Percentiles rank a stretch among this genome's conserved stretches.
Conservation (phyloP, 352 stramenopile species). For the Pythium volutum region DNA sequence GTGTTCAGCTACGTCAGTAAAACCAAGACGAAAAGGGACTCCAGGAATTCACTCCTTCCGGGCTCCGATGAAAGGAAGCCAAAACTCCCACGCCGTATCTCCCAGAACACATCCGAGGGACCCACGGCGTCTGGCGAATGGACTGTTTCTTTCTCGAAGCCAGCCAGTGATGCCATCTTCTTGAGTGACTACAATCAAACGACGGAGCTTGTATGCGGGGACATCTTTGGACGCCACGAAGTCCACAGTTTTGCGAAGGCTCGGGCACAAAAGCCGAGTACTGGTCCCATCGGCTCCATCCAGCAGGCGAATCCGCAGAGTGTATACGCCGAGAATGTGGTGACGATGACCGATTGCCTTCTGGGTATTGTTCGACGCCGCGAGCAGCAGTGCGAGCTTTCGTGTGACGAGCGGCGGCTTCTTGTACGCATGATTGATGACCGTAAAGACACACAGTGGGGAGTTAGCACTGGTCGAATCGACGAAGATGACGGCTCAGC, state of each 20-base stretch:
- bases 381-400: conserved; percentile 8
- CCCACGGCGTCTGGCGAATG: neutral
- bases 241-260: neutral
- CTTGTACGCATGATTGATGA: conserved; percentile 28
- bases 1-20: conserved; percentile 22
- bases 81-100: conserved; percentile 21
- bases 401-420: conserved; percentile 17
- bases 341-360: conserved; percentile 40
- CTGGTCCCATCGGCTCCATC: neutral
- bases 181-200: conserved; percentile 33
- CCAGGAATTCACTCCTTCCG: conserved; percentile 5
- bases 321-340: conserved; percentile 29
- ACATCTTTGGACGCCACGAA: conserved; percentile 26
- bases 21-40: conserved; percentile 6
- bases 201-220: conserved; percentile 22
- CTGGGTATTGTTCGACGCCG: conserved; percentile 28
- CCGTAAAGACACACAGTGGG: conserved; percentile 9
- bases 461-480: neutral
- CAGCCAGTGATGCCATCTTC: conserved; percentile 32
- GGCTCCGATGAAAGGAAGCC: conserved; percentile 20
- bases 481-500: neutral
- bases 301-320: conserved; percentile 1
- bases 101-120: conserved; percentile 12
- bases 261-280: neutral
- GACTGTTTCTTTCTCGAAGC: conserved; percentile 23